phyloP scores from a whole-genome alignment of 2,329 filamentous ascomycete genomes.

The Alternaria sp. region DNA sequence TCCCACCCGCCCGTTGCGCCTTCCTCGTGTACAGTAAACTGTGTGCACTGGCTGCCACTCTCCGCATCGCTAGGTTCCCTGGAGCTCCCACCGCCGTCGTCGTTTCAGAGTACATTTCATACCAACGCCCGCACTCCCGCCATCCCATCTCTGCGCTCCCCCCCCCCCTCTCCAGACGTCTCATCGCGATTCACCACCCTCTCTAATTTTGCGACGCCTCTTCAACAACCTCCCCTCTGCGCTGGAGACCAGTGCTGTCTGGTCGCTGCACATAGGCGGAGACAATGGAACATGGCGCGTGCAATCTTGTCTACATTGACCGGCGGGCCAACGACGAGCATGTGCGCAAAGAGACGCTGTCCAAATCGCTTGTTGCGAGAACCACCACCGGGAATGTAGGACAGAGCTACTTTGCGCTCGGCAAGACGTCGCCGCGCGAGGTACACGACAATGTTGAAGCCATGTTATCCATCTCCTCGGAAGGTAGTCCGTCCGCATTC shows the following conservation, averaged over 20 bases:
- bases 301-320: conserved; percentile 57
- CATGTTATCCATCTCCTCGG: conserved; percentile 53
- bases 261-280: conserved; percentile 45
- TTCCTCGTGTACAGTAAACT: conserved; percentile 19
- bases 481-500: conserved; percentile 44
- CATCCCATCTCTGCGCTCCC: conserved; percentile 25
- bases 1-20: conserved; percentile 21
- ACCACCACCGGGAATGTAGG: conserved; percentile 46
- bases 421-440: conserved; percentile 45
- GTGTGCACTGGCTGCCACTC: conserved; percentile 15
- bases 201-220: conserved; percentile 33
- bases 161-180: conserved; percentile 26
- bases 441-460: conserved; percentile 52
- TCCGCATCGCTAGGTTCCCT: conserved; percentile 23
- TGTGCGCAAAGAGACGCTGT: conserved; percentile 50
- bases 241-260: conserved; percentile 45
- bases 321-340: conserved; percentile 54
- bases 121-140: conserved; percentile 34
- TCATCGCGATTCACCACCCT: conserved; percentile 17
- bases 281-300: conserved; percentile 56
- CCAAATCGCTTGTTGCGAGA: conserved; percentile 44
- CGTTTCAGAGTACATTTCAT: conserved; percentile 47
- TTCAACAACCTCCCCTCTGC: conserved; percentile 36
- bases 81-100: conserved; percentile 32
- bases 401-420: conserved; percentile 49